phyloP scores from a whole-genome alignment of 768 basidiomycete species.

The Pleurotus platypus region DNA sequence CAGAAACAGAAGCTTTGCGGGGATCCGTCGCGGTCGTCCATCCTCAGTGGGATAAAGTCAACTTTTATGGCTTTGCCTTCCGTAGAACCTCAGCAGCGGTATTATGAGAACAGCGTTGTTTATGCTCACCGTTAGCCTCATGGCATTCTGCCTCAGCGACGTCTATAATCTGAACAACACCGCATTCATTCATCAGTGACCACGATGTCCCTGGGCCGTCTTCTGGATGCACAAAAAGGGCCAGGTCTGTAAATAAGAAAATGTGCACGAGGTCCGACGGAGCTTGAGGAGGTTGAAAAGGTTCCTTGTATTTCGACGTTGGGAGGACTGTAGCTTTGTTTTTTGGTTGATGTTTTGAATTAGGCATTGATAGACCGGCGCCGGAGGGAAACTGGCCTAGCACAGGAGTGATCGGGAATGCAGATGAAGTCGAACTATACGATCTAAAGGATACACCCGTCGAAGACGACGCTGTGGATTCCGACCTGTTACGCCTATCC shows the following conservation, averaged over 20 bases:
- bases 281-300: neutral
- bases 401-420: slow-evolving; percentile 15
- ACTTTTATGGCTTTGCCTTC: too few relatives aligned
- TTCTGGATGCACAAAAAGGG: slow-evolving; percentile 51
- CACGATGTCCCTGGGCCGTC: slow-evolving; percentile 17
- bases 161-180: slow-evolving; percentile 46
- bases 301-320: neutral
- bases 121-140: slow-evolving; percentile 1
- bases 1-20: slow-evolving; percentile 14
- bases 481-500: slow-evolving; percentile 35
- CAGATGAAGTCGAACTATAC: slow-evolving; percentile 15
- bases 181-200: slow-evolving; percentile 30
- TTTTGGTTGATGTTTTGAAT: too few relatives aligned
- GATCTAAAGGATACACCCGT: slow-evolving; percentile 22
- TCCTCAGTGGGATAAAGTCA: slow-evolving; percentile 1
- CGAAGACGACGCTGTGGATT: slow-evolving; percentile 27
- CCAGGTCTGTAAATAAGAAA: slow-evolving; percentile 66
- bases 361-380: slow-evolving; percentile 10
- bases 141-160: slow-evolving; percentile 33
- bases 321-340: slow-evolving; percentile 1
- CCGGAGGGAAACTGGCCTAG: slow-evolving; percentile 10
- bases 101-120: neutral
- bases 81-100: too few relatives aligned
- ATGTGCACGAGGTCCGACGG: slow-evolving; percentile 23
- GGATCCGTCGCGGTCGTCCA: too few relatives aligned